Evolutionary conservation across 495 filamentous ascomycete genomes (phyloP), one percentile per base, ranked within the genome.

Genomic region (Jackrogersella minutella): DNA sequence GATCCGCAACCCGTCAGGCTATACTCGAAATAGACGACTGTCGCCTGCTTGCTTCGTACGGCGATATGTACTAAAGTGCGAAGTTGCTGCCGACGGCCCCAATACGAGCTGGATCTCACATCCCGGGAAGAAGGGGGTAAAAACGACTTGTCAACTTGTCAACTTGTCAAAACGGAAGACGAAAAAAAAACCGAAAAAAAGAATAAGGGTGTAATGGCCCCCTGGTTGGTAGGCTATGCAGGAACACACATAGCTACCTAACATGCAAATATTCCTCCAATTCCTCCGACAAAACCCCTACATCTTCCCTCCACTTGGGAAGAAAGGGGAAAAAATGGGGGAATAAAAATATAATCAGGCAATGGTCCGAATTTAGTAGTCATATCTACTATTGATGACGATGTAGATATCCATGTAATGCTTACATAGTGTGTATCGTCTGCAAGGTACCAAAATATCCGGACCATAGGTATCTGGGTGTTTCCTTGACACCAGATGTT

Each of bases 21-120:
- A 61, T 69, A 57, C 60, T 64, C 41, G 60, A 69, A 57, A 21
- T 47, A 69, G 56, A 47, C 58, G 46, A 41, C 7, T 33, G 36
- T 61, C 26, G 49, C 52, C 44, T 54, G 54, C 30, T 30, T 39
- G 30, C 41, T 52, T 52, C 49, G 62, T 54, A 37, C 50, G 54
- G 51, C 47, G 33, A 46, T 52, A 52, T 52, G 58, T 62, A 60
- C 54, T 49, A 47, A 46, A 53, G 31, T 66, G 51, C 40, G 56
- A 51, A 59, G 49, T 49, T 64, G 51, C 57, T 55, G 47, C 57
- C 43, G 59, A 61, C 31, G 46, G 41, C 13, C 58, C 57, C 46
- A 72, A 74, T 74, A 74, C 71, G 71, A 74, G 64, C 58, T 61
- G 36, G 62, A 28, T 39, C 59, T 56, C 40, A 49, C 58, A 63